A percentile compares a stretch with the other conserved stretches of the same genome.
Conservation (phyloP, 2,329 filamentous ascomycete species). For the Claviceps citrina region DNA sequence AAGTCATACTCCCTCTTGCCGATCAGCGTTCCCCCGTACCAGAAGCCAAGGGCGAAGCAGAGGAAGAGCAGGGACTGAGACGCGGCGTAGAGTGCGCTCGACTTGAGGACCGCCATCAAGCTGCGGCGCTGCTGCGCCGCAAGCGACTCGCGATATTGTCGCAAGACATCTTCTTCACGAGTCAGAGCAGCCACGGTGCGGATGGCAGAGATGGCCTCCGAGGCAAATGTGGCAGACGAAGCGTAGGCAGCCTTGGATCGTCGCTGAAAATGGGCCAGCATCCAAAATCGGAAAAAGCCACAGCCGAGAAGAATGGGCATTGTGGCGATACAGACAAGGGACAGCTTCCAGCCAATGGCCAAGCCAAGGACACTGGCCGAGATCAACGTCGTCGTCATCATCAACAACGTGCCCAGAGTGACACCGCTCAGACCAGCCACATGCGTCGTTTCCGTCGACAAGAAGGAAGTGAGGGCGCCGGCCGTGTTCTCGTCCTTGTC, state of each 20-base stretch:
- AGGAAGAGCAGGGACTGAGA: conserved; percentile 75
- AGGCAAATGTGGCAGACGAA: conserved; percentile 70
- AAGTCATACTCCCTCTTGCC: conserved; percentile 53
- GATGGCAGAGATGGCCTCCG: conserved; percentile 86
- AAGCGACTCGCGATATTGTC: conserved; percentile 53
- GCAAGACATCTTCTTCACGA: conserved; percentile 65
- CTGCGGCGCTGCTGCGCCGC: conserved; percentile 51
- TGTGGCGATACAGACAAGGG: conserved; percentile 64
- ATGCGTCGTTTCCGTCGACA: conserved; percentile 80
- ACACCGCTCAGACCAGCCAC: conserved; percentile 76
- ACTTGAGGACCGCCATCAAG: conserved; percentile 58
- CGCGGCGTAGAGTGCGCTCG: conserved; percentile 64
- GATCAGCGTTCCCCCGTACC: conserved; percentile 74
- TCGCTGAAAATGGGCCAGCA: conserved; percentile 63
- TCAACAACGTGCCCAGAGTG: conserved; percentile 73
- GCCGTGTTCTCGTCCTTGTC: conserved; percentile 79
- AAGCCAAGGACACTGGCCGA: conserved; percentile 55
- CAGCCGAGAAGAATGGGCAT: conserved; percentile 65
- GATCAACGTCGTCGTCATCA: conserved; percentile 65
- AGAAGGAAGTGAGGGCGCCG: conserved; percentile 73
- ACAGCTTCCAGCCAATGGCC: conserved; percentile 76
- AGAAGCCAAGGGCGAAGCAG: conserved; percentile 77
- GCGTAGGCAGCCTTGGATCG: conserved; percentile 70
- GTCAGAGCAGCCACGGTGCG: conserved; percentile 86
- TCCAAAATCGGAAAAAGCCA: conserved; percentile 78